phyloP scores from a whole-genome alignment of 257 asterid species.

The Parsonsia alboflavescens region DNA sequence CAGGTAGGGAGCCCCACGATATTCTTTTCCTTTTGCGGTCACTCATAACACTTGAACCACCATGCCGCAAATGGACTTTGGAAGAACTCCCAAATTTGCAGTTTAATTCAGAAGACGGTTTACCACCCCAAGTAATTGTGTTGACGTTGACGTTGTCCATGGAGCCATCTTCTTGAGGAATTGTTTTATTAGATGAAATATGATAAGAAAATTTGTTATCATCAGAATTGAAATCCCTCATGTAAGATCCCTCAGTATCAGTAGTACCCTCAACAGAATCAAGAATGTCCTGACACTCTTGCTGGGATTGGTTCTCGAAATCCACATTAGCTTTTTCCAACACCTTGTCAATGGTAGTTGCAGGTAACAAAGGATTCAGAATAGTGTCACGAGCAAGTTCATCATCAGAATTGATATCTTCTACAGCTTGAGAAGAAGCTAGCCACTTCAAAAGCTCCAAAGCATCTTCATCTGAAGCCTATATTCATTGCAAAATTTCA shows the following conservation, averaged over 20 bases:
- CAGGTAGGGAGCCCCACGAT: slow-evolving; percentile 72
- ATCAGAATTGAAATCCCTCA: slow-evolving; percentile 26
- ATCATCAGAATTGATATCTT: slow-evolving; percentile 94
- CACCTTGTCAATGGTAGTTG: slow-evolving; percentile 53
- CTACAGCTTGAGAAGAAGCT: slow-evolving; percentile 96
- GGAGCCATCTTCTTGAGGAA: slow-evolving; percentile 83
- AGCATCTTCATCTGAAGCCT: slow-evolving; percentile 76
- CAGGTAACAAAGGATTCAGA: slow-evolving; percentile 75
- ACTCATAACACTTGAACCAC: slow-evolving; percentile 28
- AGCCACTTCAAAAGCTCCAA: slow-evolving; percentile 89
- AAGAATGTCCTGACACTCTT: slow-evolving; percentile 97
- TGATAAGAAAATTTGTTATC: slow-evolving; percentile 28
- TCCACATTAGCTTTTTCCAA: slow-evolving; percentile 80
- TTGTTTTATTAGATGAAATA: slow-evolving; percentile 31
- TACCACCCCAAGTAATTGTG: slow-evolving; percentile 31
- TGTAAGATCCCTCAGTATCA: slow-evolving; percentile 39
- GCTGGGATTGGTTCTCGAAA: slow-evolving; percentile 84
- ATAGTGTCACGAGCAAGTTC: slow-evolving; percentile 75
- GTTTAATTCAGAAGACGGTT: slow-evolving; percentile 33
- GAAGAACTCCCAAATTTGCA: slow-evolving; percentile 29
- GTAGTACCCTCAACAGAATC: slow-evolving; percentile 59
- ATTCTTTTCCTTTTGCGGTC: slow-evolving; percentile 46
- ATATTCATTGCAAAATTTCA: slow-evolving; percentile 8
- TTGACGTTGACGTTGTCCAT: slow-evolving; percentile 44
- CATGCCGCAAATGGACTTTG: slow-evolving; percentile 26